Conservation (phyloP, 2,329 filamentous ascomycete species). For the Alternaria consortialis region DNA sequence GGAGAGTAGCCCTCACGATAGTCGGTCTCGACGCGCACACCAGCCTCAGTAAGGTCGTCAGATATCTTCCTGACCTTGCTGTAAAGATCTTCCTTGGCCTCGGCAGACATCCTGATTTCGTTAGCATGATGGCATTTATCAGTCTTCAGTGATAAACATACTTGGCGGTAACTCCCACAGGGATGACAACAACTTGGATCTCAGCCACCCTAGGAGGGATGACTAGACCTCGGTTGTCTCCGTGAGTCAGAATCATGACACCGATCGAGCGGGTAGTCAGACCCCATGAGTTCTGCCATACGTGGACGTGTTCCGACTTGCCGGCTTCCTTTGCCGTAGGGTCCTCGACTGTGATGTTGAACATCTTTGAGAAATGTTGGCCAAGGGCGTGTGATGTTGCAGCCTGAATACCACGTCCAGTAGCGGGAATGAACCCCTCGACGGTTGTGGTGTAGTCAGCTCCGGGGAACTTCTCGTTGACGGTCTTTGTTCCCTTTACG, state of each 20-base stretch:
- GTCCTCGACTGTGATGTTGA: conserved; percentile 96
- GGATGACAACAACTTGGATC: conserved; percentile 85
- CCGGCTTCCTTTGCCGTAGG: conserved; percentile 71
- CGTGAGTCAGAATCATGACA: conserved; percentile 98
- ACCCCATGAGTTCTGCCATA: conserved; percentile 99
- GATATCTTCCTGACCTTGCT: conserved; percentile 78
- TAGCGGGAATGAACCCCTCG: conserved; percentile 95
- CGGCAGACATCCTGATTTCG: conserved; percentile 61
- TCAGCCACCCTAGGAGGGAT: conserved; percentile 90
- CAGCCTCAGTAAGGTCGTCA: conserved; percentile 72
- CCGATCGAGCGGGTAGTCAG: conserved; percentile 96
- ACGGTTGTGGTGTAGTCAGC: conserved; percentile 96
- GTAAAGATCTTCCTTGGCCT: conserved; percentile 79
- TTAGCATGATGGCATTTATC: conserved; percentile 9
- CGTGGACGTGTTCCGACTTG: conserved; percentile 75
- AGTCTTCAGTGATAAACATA: conserved; percentile 57
- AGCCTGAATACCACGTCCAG: conserved; percentile 95
- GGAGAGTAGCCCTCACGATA: conserved; percentile 88
- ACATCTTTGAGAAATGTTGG: conserved; percentile 99
- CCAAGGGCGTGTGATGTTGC: conserved; percentile 93
- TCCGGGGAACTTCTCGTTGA: conserved; percentile 97
- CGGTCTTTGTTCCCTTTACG: conserved; percentile 91
- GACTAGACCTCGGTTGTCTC: conserved; percentile 93
- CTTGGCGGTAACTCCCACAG: conserved; percentile 91
- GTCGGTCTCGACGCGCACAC: conserved; percentile 82